These are phyloP conservation scores for Parmales sp. DNA, from an alignment of 108 stramenopile genomes.

Conservation along the genomic window DNA sequence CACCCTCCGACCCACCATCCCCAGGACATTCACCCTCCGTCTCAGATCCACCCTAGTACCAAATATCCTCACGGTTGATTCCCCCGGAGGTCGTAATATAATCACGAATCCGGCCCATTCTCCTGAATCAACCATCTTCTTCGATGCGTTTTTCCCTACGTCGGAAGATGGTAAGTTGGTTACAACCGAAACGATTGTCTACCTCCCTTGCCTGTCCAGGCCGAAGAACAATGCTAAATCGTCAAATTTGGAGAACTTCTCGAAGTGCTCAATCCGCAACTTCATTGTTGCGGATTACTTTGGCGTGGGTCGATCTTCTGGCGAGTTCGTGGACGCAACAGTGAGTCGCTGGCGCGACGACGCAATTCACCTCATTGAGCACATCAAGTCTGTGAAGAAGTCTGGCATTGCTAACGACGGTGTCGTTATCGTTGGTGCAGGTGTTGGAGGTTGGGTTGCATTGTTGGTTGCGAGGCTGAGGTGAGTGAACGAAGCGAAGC, in stretches of 20 bases:
- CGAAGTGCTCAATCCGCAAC: too few species aligned
- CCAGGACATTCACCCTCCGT: neutral
- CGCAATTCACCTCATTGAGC: neutral
- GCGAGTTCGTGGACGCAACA: constrained; percentile 12
- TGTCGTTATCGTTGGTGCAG: constrained; percentile 14
- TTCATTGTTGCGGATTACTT: constrained; percentile 26
- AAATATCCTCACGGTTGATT: too few species aligned
- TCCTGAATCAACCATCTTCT: too few species aligned
- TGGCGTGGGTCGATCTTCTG: constrained; percentile 21
- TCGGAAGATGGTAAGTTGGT: too few species aligned
- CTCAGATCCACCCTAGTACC: too few species aligned
- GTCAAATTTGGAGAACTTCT: neutral
- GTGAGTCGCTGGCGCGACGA: constrained; percentile 9
- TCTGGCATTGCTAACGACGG: too few species aligned
- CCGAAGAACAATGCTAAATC: constrained; percentile 18
- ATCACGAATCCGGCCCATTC: too few species aligned
- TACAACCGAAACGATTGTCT: too few species aligned
- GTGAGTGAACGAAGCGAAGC: too few species aligned
- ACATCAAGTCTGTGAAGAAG: neutral
- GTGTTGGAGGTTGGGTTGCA: constrained; percentile 17
- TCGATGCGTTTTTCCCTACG: too few species aligned
- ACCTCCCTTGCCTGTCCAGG: constrained; percentile 5
- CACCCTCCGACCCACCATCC: neutral
- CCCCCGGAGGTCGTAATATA: too few species aligned
- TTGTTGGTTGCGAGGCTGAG: neutral